A percentile compares a stretch with the other conserved stretches of the same genome.
Conservation (phyloP, 2,329 filamentous ascomycete species). For the Sordariomycetes sp. region DNA sequence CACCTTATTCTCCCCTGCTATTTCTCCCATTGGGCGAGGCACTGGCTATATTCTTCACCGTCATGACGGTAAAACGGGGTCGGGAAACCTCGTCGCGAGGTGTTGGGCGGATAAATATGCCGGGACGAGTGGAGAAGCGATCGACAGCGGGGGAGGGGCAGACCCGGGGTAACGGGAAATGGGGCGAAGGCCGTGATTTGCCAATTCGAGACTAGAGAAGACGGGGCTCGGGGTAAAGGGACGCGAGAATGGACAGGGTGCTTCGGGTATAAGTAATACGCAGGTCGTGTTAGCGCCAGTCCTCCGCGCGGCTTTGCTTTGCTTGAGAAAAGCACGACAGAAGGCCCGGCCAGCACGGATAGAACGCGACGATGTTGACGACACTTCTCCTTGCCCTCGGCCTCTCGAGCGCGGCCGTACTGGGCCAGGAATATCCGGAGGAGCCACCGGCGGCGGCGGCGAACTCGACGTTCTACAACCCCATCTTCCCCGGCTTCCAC, state of each 20-base stretch:
- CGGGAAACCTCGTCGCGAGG: not conserved
- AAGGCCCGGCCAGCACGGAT: not conserved
- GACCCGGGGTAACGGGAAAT: not conserved
- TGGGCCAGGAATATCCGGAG: not conserved
- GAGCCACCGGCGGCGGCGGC: not conserved
- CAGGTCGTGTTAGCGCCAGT: not conserved
- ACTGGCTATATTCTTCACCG: not conserved
- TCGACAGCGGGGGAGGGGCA: not conserved
- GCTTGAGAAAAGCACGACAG: not conserved
- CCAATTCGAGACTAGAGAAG: not conserved
- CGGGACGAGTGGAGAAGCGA: not conserved
- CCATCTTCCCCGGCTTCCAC: conserved; percentile 37
- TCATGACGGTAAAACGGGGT: not conserved
- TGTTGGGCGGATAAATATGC: not conserved
- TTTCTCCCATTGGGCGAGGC: not conserved
- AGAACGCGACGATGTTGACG: not conserved
- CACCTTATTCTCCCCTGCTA: not conserved
- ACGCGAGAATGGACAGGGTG: not conserved
- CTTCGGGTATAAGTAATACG: not conserved
- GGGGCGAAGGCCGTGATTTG: not conserved
- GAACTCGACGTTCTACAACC: conserved; percentile 24
- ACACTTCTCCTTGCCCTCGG: not conserved
- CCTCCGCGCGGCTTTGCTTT: not conserved
- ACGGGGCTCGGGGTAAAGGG: not conserved
- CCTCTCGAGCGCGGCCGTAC: not conserved